phyloP scores from a whole-genome alignment of 495 filamentous ascomycete species.

The Lophiostoma macrostomum region DNA sequence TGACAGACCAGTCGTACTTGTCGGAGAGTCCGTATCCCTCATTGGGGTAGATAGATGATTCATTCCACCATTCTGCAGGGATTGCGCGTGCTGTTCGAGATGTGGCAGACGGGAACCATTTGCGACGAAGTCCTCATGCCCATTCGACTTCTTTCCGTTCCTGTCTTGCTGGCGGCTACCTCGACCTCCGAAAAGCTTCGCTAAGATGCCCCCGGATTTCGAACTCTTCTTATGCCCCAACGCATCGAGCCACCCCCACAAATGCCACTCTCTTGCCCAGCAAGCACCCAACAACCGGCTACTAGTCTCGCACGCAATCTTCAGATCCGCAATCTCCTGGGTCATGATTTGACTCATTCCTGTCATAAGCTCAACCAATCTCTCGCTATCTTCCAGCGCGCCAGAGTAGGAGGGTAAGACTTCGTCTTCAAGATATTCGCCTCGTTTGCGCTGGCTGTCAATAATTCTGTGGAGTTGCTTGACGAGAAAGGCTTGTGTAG shows the following conservation, averaged over 20 bases:
- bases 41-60: no score
- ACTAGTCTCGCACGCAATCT: slow-evolving; percentile 5
- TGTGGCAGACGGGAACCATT: no score
- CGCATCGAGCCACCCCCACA: neutral
- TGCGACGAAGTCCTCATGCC: no score
- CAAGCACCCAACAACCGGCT: slow-evolving; percentile 5
- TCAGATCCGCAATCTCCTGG: slow-evolving; percentile 14
- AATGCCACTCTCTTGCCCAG: slow-evolving; percentile 6
- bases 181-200: no score
- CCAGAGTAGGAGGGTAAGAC: neutral
- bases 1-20: no score
- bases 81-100: no score
- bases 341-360: neutral
- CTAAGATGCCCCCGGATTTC: no score
- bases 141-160: no score
- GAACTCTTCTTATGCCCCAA: neutral
- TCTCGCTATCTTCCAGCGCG: neutral
- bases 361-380: neutral
- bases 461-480: slow-evolving; percentile 1
- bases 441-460: neutral
- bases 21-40: no score
- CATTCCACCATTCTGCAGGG: no score
- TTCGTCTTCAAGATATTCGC: neutral
- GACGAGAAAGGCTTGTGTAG: slow-evolving; percentile 11
- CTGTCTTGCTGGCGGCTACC: no score